Evolutionary conservation across 345 rosid genomes (phyloP), one percentile per base, ranked within the genome.

Genomic region (Isatis tinctoria): DNA sequence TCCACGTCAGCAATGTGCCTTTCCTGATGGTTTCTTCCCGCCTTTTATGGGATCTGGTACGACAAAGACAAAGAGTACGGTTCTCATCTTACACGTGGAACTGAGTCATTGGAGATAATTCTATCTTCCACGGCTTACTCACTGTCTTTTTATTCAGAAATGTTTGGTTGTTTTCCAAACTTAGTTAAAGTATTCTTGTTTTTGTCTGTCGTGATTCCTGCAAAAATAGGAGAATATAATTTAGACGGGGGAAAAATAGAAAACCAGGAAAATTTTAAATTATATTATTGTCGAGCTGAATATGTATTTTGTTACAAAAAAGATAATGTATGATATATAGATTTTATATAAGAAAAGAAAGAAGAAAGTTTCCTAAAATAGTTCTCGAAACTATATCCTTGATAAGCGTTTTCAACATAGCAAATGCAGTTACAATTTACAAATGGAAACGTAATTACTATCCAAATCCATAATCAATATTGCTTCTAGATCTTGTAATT

Each of bases 11-110:
- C 71, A 20, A 26, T 53, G 44, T 52, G 63, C 45, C 2, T 57
- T 76, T 57, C 37, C 28, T 61, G 58, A 35, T 61, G 11, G 45
- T 24, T 73, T 67, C 67, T 67, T 78, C 81, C 72, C 76, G 77
- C 77, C 64, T 52, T 72, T 59, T 52, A 1, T 37, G 80, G 39
- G 72, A 70, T 76, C 61, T 54, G 62, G 72, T 64, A 70, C 60
- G 70, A 65, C 47, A 10, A 11, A 13, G 76, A 45, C 39, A 17
- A 10, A 6, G 75, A 44, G 67, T 76, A 56, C 48, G 61, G 67
- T 77, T 27, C 76, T 36, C 61, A 20, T 64, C 32, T 62, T 36
- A 64, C 7, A 77, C 76, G 76, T 71, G 80, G 45, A 32, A 0
- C 4, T 17, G 67, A 27, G 2, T 65, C 72, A 77, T 77, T 77